Percentiles rank a stretch among this genome's conserved stretches.
Conservation (phyloP, 1,284 basidiomycete genomes). For the Blastosporella zonata region DNA sequence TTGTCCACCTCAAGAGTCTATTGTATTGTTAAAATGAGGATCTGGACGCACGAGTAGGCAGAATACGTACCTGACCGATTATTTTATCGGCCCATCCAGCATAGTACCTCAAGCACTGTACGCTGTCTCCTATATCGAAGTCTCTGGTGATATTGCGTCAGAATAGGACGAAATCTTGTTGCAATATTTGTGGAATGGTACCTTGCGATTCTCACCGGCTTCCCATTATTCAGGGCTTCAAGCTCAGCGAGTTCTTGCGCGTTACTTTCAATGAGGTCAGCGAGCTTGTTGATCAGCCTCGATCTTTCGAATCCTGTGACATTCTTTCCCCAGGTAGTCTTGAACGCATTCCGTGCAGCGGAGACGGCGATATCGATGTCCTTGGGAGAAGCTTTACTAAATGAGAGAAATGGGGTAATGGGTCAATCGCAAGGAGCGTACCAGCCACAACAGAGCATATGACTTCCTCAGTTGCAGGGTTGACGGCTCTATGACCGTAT, state of each 20-base stretch:
- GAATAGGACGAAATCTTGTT: neutral
- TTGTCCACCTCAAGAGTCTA: constrained; percentile 82
- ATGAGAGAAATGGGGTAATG: constrained; percentile 17
- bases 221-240: constrained; percentile 82
- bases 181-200: constrained; percentile 10
- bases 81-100: constrained; percentile 72
- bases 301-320: constrained; percentile 81
- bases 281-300: constrained; percentile 79
- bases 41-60: neutral
- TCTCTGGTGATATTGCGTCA: constrained; percentile 45
- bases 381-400: constrained; percentile 55
- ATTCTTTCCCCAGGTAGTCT: constrained; percentile 88
- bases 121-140: constrained; percentile 81
- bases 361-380: constrained; percentile 84
- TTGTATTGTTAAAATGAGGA: neutral
- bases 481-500: constrained; percentile 48
- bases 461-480: constrained; percentile 73
- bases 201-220: constrained; percentile 75
- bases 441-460: constrained; percentile 70
- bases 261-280: constrained; percentile 90
- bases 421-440: constrained; percentile 27
- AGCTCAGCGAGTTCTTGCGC: constrained; percentile 74
- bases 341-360: constrained; percentile 83
- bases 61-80: constrained; percentile 50
- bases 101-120: constrained; percentile 81